Percentiles rank a stretch among this genome's conserved stretches.
These are phyloP conservation scores for Eucalyptus polyanthemos DNA, from an alignment of 345 rosid genomes.

Conservation along the genomic window DNA sequence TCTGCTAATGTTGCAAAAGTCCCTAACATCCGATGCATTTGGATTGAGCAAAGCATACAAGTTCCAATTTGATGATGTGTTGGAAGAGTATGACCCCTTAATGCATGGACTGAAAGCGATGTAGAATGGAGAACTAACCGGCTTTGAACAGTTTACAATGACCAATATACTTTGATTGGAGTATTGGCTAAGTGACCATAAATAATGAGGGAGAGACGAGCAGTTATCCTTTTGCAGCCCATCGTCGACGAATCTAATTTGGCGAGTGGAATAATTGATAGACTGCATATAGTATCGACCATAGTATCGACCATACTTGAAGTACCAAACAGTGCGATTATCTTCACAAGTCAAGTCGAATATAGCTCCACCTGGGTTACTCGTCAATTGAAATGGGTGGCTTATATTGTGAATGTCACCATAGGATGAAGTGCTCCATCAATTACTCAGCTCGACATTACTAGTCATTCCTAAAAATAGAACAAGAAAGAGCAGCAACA, in stretches of 20 bases:
- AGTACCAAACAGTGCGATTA: fast-evolving
- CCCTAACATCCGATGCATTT: background rate
- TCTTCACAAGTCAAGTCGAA: fast-evolving
- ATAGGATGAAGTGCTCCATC: fast-evolving
- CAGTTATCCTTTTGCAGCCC: too few relatives aligned
- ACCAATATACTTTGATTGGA: too few relatives aligned
- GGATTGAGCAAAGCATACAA: background rate
- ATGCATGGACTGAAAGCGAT: background rate
- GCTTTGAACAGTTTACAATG: background rate
- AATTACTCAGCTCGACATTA: background rate
- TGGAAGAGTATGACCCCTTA: background rate
- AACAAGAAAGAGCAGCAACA: background rate
- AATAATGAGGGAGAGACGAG: too few relatives aligned
- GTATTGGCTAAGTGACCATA: fast-evolving
- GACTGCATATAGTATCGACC: background rate
- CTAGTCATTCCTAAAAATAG: background rate
- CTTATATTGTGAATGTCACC: background rate
- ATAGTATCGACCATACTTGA: fast-evolving
- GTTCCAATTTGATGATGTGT: background rate
- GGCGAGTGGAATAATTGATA: too few relatives aligned
- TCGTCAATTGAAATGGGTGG: fast-evolving
- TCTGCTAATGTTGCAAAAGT: background rate
- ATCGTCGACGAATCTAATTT: fast-evolving
- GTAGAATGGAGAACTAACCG: background rate
- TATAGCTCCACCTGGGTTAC: fast-evolving